Evolutionary conservation across 2,329 filamentous ascomycete genomes (phyloP).

Genomic region (Colletotrichum somersetense): DNA sequence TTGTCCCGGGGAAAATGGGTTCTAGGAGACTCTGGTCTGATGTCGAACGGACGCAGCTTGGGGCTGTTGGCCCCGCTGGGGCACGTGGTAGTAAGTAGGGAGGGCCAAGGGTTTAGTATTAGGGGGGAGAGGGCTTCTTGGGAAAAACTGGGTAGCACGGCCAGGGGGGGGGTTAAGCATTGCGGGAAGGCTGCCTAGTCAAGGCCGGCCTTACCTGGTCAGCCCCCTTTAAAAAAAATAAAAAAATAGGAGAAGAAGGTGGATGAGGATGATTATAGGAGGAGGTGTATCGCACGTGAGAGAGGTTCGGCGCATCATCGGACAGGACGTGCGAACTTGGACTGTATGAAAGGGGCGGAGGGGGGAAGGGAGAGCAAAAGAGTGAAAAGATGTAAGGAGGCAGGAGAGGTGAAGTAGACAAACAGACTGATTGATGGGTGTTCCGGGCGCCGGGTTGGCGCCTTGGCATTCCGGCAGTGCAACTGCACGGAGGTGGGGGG

Average conservation of each 20-base stretch:
- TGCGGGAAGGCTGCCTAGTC: neutral
- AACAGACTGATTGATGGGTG: slow-evolving; percentile 20
- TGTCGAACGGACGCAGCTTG: too few species aligned
- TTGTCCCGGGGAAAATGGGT: too few species aligned
- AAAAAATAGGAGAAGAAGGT: neutral
- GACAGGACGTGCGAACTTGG: neutral
- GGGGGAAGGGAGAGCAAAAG: neutral
- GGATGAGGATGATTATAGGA: neutral
- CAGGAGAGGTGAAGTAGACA: slow-evolving; percentile 3
- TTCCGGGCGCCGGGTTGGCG: slow-evolving; percentile 32
- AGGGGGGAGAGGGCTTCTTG: too few species aligned
- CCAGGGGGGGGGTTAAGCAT: neutral
- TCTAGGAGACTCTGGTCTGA: too few species aligned
- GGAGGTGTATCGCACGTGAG: neutral
- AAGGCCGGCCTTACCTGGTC: neutral
- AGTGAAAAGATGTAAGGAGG: neutral
- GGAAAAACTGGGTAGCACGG: neutral
- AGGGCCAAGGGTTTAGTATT: too few species aligned
- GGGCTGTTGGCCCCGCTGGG: too few species aligned
- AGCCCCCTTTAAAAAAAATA: too few species aligned
- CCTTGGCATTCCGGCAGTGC: slow-evolving; percentile 40
- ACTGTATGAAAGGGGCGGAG: neutral
- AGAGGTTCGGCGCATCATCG: neutral
- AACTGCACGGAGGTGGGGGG: slow-evolving; percentile 19
- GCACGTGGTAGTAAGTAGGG: too few species aligned